Evolutionary conservation across 2,329 filamentous ascomycete genomes (phyloP), one percentile per base, ranked within the genome.

Genomic region (Fusarium euwallaceae): DNA sequence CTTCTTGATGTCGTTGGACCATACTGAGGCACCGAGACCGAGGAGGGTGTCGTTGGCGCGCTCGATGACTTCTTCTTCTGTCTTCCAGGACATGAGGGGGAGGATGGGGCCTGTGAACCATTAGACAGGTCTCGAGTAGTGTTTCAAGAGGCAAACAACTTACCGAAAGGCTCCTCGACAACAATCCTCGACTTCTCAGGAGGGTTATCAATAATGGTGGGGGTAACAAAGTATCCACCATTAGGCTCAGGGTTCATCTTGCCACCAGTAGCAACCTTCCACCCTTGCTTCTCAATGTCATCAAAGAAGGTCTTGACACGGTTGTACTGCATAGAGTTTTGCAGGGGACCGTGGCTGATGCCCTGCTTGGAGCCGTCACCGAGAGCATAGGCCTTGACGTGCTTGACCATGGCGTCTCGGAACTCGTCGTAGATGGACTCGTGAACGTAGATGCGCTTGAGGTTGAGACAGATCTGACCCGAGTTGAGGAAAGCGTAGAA

Each of bases 291-390:
- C 76, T 87, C 85, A 68, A 88, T 89, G 60, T 91, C 88, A 11
- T 85, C 84, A 62, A 92, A 86, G 70, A 81, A 75, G 0, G 70
- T 75, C 67, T 77, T 79, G 45, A 81, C 78, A 10, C 91, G 87
- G 14, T 92, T 88, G 78, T 87, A 93, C 80, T 93, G 92, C 87
- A 90, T 88, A 73, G 86, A 82, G 81, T 93, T 93, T 70, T 91
- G 90, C 3, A 93, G 81, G 0, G 92, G 92, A 1, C 90, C 88
- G 66, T 90, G 86, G 43, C 89, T 76, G 4, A 71, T 71, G 2
- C 65, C 76, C 0, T 79, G 41, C 2, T 69, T 32, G 0, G 76
- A 76, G 1, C 88, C 88, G 16, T 88, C 86, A 71, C 89, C 84
- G 6, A 90, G 77, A 17, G 83, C 80, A 56, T 82, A 82, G 4